Conservation (phyloP, 116 monocot genomes). For the Phalaenopsis hybrid region DNA sequence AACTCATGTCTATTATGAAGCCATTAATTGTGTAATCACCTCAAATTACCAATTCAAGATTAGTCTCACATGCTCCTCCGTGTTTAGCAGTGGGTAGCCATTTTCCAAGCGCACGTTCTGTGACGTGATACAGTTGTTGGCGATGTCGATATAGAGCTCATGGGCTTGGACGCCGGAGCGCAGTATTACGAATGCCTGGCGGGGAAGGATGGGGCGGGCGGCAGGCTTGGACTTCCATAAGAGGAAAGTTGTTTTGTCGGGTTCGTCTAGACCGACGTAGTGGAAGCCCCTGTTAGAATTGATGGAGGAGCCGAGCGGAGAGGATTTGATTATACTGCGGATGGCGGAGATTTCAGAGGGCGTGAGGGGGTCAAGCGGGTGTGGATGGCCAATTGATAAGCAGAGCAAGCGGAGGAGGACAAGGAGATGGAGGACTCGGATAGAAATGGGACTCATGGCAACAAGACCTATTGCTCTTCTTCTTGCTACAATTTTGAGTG, state of each 20-base stretch:
- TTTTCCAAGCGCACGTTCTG: conserved; percentile 22
- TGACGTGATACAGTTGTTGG: conserved; percentile 24
- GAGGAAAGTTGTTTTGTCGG: conserved; percentile 38
- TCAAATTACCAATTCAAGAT: too few species aligned
- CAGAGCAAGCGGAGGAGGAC: background rate
- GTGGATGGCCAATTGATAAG: background rate
- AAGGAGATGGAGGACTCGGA: background rate
- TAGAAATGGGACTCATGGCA: background rate
- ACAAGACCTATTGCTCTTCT: too few species aligned
- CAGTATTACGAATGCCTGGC: conserved; percentile 1
- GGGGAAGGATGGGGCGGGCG: background rate
- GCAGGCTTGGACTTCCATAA: conserved; percentile 2
- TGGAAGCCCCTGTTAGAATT: conserved; percentile 32
- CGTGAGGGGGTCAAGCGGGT: conserved; percentile 48
- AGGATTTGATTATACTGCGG: conserved; percentile 17
- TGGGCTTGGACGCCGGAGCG: conserved; percentile 23
- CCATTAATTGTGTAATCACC: too few species aligned
- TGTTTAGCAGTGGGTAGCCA: conserved; percentile 35
- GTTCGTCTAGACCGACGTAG: conserved; percentile 60
- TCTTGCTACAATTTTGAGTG: too few species aligned
- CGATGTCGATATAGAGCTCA: conserved; percentile 37
- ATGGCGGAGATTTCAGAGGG: conserved; percentile 6
- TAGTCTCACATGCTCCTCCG: conserved; percentile 45
- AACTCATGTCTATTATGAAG: too few species aligned
- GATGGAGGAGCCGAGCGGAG: conserved; percentile 1